Evolutionary conservation across 371 early-diverging fungal genomes (phyloP).

Genomic region (Furculomyces boomerangus): DNA sequence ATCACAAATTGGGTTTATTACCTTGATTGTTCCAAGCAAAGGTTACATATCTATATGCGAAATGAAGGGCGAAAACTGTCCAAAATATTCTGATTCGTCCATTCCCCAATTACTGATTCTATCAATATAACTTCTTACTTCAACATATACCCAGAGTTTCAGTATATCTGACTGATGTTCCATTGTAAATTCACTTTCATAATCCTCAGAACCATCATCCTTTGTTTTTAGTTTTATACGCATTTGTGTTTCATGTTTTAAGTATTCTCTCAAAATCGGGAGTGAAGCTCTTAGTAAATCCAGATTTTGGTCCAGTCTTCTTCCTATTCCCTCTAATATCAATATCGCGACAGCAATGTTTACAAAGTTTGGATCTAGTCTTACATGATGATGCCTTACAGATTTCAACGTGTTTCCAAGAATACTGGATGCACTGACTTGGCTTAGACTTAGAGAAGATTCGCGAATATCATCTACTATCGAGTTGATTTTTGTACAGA

Average conservation of each 20-base stretch:
- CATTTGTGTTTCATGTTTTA: slow-evolving; percentile 11
- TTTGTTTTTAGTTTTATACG: slow-evolving; percentile 22
- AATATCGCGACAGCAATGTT: slow-evolving; percentile 79
- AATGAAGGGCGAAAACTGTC: slow-evolving; percentile 17
- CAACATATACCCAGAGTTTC: slow-evolving; percentile 62
- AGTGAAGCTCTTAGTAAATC: slow-evolving; percentile 72
- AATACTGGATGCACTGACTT: slow-evolving; percentile 59
- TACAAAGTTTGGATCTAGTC: slow-evolving; percentile 82
- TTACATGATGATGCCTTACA: slow-evolving; percentile 80
- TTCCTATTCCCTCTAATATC: slow-evolving; percentile 85
- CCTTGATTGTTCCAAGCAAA: too few species aligned
- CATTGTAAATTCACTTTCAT: slow-evolving; percentile 14
- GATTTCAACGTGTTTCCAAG: slow-evolving; percentile 56
- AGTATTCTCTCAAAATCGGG: slow-evolving; percentile 48
- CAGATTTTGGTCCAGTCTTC: slow-evolving; percentile 72
- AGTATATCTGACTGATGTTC: slow-evolving; percentile 23
- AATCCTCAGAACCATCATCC: slow-evolving; percentile 30
- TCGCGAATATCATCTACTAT: slow-evolving; percentile 47
- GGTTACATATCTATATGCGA: background rate
- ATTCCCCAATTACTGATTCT: slow-evolving; percentile 17
- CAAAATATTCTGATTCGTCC: slow-evolving; percentile 20
- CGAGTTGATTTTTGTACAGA: slow-evolving; percentile 55
- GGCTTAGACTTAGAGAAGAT: slow-evolving; percentile 54
- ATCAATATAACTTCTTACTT: slow-evolving; percentile 44
- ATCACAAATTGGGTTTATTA: too few species aligned